A percentile compares a stretch with the other conserved stretches of the same genome.
phyloP scores from a whole-genome alignment of 768 basidiomycete genomes.

The Coprinopsis cinerea region DNA sequence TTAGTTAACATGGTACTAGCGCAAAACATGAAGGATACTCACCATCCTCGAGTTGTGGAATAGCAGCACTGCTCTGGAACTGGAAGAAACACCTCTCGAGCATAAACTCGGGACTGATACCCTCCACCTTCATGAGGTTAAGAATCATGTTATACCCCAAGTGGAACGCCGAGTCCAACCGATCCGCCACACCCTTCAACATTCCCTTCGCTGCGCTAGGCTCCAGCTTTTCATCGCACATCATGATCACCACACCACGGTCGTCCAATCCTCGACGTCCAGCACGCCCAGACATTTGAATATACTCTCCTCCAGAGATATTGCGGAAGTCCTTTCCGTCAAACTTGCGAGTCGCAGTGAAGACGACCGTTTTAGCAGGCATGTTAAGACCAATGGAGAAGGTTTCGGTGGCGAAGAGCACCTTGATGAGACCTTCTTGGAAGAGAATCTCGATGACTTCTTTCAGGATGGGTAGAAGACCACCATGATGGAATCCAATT shows the following conservation, averaged over 20 bases:
- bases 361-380: conserved; percentile 99
- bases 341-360: conserved; percentile 92
- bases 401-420: conserved; percentile 97
- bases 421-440: conserved; percentile 97
- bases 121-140: conserved; percentile 98
- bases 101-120: conserved; percentile 98
- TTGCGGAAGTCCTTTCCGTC: conserved; percentile 94
- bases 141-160: conserved; percentile 99
- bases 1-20: not conserved
- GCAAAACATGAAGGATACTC: conserved; percentile 19
- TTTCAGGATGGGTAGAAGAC: conserved; percentile 93
- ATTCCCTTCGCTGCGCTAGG: conserved; percentile 88
- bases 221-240: conserved; percentile 98
- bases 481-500: conserved; percentile 97
- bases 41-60: conserved; percentile 84
- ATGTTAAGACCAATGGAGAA: conserved; percentile 98
- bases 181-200: conserved; percentile 97
- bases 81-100: conserved; percentile 97
- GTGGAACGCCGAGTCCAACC: conserved; percentile 97
- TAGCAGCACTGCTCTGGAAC: conserved; percentile 92
- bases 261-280: conserved; percentile 96
- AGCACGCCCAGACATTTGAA: conserved; percentile 98
- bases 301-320: conserved; percentile 93
- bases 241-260: conserved; percentile 99
- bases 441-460: conserved; percentile 99